Evolutionary conservation across 257 asterid species (phyloP).

Genomic region (Solanum paucissectum): DNA sequence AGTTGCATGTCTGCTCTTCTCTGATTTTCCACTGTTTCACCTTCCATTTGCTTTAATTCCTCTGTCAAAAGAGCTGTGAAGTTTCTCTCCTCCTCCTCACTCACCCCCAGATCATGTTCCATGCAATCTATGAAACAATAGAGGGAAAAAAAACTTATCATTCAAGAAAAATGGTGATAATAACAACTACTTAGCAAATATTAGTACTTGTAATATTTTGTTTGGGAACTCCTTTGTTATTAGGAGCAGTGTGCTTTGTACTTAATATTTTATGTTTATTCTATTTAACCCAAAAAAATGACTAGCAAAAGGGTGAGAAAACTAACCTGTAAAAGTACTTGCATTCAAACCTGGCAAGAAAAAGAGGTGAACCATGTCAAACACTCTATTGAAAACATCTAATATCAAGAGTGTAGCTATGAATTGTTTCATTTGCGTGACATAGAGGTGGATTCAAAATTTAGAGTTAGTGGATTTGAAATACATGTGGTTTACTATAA

Average conservation of each 20-base stretch:
- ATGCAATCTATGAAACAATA: neutral
- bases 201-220: neutral
- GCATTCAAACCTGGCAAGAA: conserved; percentile 15
- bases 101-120: conserved; percentile 6
- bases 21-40: conserved; percentile 1
- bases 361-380: neutral
- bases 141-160: neutral
- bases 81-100: conserved; percentile 3
- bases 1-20: conserved; percentile 1
- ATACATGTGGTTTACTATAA: neutral
- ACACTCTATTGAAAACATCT: neutral
- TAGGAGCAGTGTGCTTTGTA: neutral
- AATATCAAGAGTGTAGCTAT: neutral
- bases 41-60: conserved; percentile 4
- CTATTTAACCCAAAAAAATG: too few relatives aligned
- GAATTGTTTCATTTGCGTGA: neutral
- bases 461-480: neutral
- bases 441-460: neutral
- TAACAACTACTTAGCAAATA: neutral
- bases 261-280: neutral
- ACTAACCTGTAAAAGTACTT: conserved; percentile 20
- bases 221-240: neutral
- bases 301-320: neutral
- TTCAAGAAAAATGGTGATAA: neutral
- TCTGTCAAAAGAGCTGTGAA: neutral